Evolutionary conservation across 306 rosid genomes (phyloP).

Genomic region (Vigna nakashimae): DNA sequence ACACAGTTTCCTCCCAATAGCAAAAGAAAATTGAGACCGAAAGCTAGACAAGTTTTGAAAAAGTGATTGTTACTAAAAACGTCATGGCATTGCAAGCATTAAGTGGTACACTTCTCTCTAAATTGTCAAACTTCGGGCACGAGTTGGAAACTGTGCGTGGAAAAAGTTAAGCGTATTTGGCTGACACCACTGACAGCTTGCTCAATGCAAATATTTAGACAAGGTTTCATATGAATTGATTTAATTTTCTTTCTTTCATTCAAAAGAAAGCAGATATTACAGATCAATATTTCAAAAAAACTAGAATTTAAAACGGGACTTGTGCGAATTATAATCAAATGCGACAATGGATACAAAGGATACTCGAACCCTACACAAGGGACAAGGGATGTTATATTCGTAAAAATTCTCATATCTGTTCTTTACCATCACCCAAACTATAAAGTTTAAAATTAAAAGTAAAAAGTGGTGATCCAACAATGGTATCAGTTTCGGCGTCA

Average conservation of each 20-base stretch:
- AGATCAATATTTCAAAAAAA: constrained; percentile 45
- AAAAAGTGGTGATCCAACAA: constrained; percentile 36
- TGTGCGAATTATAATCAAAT: constrained; percentile 47
- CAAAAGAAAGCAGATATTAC: constrained; percentile 34
- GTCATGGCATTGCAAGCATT: neutral
- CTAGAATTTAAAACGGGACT: constrained; percentile 23
- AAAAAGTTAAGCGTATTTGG: neutral
- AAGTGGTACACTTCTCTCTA: neutral
- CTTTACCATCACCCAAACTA: constrained; percentile 39
- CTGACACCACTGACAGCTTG: neutral
- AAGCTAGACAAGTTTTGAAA: neutral
- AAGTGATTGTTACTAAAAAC: neutral
- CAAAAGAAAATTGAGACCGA: neutral
- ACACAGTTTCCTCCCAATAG: neutral
- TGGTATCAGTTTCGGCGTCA: constrained; percentile 42
- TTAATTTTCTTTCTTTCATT: constrained; percentile 38
- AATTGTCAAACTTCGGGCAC: neutral
- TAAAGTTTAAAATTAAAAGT: neutral
- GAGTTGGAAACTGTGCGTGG: neutral
- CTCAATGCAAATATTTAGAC: constrained; percentile 13
- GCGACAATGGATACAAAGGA: constrained; percentile 40
- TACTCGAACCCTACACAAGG: constrained; percentile 41
- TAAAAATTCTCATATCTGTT: constrained; percentile 33
- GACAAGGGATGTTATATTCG: constrained; percentile 43
- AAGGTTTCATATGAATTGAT: constrained; percentile 28